Conservation (phyloP, 2,329 filamentous ascomycete species). For the Aureobasidium sp. region DNA sequence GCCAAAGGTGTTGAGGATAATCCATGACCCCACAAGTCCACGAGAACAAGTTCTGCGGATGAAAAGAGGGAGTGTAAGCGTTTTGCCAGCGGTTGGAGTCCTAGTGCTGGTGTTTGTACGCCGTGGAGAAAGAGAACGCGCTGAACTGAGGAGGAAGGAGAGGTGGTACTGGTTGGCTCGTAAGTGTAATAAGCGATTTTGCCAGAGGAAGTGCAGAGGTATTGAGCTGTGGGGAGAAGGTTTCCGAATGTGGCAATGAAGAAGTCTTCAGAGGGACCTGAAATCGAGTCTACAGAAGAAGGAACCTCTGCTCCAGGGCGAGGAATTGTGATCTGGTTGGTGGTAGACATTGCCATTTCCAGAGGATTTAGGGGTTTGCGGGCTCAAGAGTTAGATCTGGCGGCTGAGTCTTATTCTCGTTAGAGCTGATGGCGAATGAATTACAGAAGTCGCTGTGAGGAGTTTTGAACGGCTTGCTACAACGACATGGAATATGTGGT, state of each 20-base stretch:
- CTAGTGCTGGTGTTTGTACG: conserved; percentile 45
- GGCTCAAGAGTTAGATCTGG: neutral
- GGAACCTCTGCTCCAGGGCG: neutral
- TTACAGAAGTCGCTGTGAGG: too few species aligned
- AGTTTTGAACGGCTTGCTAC: too few species aligned
- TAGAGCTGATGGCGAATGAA: too few species aligned
- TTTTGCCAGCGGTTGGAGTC: conserved; percentile 38
- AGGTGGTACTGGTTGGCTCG: conserved; percentile 16
- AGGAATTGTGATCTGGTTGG: neutral
- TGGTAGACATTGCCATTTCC: neutral
- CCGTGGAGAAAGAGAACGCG: conserved; percentile 44
- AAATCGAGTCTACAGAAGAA: conserved; percentile 20
- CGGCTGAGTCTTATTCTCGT: too few species aligned
- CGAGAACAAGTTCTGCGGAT: conserved; percentile 34
- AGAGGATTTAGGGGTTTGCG: neutral
- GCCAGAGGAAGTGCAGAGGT: conserved; percentile 29
- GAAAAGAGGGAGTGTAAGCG: conserved; percentile 33
- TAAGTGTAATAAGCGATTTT: conserved; percentile 38
- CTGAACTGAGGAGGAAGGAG: neutral
- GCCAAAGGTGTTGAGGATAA: conserved; percentile 42
- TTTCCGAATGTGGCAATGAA: conserved; percentile 35
- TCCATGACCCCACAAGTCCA: conserved; percentile 51
- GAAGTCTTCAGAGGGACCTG: conserved; percentile 31
- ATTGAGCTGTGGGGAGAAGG: conserved; percentile 35
- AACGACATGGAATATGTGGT: too few species aligned